Evolutionary conservation across 1,284 basidiomycete species (phyloP).

Genomic region (Ceraceosorus bombacis): DNA sequence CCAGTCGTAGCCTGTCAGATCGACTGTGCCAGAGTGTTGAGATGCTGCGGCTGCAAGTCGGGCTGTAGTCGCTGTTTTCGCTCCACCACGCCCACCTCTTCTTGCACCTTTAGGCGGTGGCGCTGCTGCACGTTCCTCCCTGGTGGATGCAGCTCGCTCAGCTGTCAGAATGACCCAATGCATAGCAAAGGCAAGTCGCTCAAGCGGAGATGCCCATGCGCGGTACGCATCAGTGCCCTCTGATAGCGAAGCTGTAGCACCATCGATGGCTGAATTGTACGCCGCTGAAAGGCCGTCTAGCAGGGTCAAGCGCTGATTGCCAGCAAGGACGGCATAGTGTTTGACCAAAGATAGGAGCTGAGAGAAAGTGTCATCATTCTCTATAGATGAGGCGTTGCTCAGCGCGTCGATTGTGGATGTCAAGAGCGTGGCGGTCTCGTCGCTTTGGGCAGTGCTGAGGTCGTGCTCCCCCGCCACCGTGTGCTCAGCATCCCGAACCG

Average conservation of each 20-base stretch:
- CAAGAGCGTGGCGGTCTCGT: slow-evolving; percentile 34
- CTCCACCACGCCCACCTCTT: neutral
- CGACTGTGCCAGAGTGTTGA: neutral
- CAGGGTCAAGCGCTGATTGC: slow-evolving; percentile 32
- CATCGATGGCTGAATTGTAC: slow-evolving; percentile 31
- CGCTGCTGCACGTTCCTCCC: slow-evolving; percentile 16
- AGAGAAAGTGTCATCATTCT: slow-evolving; percentile 5
- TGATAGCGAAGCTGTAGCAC: slow-evolving; percentile 26
- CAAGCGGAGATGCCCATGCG: slow-evolving; percentile 31
- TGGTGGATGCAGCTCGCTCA: slow-evolving; percentile 28
- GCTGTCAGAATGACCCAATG: slow-evolving; percentile 41
- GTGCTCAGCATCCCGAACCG: slow-evolving; percentile 37
- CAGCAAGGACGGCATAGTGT: slow-evolving; percentile 26
- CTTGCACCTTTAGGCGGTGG: slow-evolving; percentile 9
- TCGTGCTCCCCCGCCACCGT: slow-evolving; percentile 27
- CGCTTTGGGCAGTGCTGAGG: slow-evolving; percentile 24
- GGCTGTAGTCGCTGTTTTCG: neutral
- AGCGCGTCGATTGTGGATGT: slow-evolving; percentile 14
- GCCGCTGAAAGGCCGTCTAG: slow-evolving; percentile 36
- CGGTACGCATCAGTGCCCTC: slow-evolving; percentile 27
- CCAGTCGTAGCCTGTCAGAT: slow-evolving; percentile 16
- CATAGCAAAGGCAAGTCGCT: slow-evolving; percentile 42
- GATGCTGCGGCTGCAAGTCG: slow-evolving; percentile 1
- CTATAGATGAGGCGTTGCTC: slow-evolving; percentile 4
- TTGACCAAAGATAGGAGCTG: slow-evolving; percentile 39